Conservation (phyloP, 352 stramenopile genomes). For the Pythium diclinum region DNA sequence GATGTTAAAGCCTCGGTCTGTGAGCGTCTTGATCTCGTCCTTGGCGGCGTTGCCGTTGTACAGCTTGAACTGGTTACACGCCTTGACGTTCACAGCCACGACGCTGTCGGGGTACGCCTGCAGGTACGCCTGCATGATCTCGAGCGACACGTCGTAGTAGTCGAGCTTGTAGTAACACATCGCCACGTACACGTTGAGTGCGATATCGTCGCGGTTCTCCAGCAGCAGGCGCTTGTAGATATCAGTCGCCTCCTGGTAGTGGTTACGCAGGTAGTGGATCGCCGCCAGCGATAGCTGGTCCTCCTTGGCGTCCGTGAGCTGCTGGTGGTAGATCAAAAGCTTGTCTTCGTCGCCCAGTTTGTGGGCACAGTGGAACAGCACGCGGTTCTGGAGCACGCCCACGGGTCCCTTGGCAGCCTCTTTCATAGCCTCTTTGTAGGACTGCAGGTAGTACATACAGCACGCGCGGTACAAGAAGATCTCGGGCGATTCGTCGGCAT, state of each 20-base stretch:
- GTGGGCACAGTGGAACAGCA: conserved; percentile 95
- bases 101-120: conserved; percentile 89
- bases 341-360: conserved; percentile 94
- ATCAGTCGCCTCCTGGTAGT: conserved; percentile 94
- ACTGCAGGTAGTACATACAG: conserved; percentile 93
- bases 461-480: conserved; percentile 89
- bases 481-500: conserved; percentile 60
- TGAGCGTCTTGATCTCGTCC: conserved; percentile 91
- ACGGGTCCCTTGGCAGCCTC: conserved; percentile 60
- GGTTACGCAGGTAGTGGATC: conserved; percentile 94
- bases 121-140: conserved; percentile 96
- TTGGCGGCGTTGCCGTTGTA: conserved; percentile 96
- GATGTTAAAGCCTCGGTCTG: conserved; percentile 86
- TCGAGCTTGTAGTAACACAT: conserved; percentile 99
- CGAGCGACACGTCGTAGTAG: conserved; percentile 96
- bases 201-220: conserved; percentile 94
- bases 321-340: conserved; percentile 93
- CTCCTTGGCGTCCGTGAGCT: conserved; percentile 90
- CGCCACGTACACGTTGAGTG: conserved; percentile 97
- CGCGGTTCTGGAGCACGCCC: conserved; percentile 85
- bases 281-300: conserved; percentile 95
- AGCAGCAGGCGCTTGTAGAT: conserved; percentile 96
- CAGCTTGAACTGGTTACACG: conserved; percentile 96
- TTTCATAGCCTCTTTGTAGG: conserved; percentile 88
- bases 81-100: conserved; percentile 95